Evolutionary conservation across 202 grass and related monocot species (phyloP).

Genomic region (Carex arenaria): DNA sequence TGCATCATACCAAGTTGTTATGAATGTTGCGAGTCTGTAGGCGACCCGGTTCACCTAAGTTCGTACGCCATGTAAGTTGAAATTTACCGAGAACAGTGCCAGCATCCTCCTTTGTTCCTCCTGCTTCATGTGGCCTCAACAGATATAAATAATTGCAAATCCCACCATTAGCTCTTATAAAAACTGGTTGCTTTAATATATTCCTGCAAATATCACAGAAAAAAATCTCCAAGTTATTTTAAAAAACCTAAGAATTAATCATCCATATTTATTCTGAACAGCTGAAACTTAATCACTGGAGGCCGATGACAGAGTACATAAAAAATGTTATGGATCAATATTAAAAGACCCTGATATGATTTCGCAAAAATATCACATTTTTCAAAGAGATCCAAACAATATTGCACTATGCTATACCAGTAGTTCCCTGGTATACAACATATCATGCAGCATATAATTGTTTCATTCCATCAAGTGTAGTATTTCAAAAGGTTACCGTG

Average conservation of each 20-base stretch:
- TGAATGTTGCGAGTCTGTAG: conserved; percentile 96
- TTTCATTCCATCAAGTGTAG: conserved; percentile 1
- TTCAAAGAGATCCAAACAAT: background rate
- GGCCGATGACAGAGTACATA: background rate
- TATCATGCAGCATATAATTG: background rate
- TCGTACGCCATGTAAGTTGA: conserved; percentile 97
- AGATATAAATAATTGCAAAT: conserved; percentile 97
- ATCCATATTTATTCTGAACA: background rate
- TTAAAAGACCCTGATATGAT: background rate
- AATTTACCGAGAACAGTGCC: conserved; percentile 95
- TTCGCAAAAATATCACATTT: background rate
- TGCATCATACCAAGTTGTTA: conserved; percentile 39
- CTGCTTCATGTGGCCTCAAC: conserved; percentile 51
- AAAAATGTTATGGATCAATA: background rate
- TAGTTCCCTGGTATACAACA: background rate
- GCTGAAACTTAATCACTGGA: background rate
- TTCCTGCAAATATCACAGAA: conserved; percentile 39
- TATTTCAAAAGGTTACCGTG: conserved; percentile 39
- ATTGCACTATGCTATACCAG: background rate
- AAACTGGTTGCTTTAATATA: conserved; percentile 62
- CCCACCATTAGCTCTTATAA: conserved; percentile 89
- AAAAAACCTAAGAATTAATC: background rate
- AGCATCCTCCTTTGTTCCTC: conserved; percentile 57
- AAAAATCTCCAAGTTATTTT: background rate
- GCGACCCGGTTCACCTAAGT: conserved; percentile 96